Percentiles rank a stretch among this genome's conserved stretches.
Evolutionary conservation across 257 asterid species (phyloP).

Genomic region (Salvia hispanica): DNA sequence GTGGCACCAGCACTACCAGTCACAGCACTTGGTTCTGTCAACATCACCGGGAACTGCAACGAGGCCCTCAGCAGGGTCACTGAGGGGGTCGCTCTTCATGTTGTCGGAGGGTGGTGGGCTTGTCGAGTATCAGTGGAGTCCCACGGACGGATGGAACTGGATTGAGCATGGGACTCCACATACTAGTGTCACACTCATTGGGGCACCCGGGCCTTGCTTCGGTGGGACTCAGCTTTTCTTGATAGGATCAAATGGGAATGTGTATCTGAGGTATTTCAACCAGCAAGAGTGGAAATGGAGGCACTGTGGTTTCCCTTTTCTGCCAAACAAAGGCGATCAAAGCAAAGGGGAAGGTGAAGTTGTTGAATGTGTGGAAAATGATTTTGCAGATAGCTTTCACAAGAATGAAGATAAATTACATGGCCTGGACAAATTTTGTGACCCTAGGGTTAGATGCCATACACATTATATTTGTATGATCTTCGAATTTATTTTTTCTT

Average conservation of each 20-base stretch:
- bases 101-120: conserved; percentile 68
- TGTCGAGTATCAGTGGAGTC: conserved; percentile 73
- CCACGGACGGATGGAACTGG: conserved; percentile 79
- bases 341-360: conserved; percentile 7
- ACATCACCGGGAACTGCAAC: conserved; percentile 67
- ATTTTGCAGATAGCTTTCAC: conserved; percentile 34
- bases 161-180: conserved; percentile 80
- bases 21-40: conserved; percentile 74
- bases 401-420: conserved; percentile 36
- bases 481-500: too few species aligned
- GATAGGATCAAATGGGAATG: conserved; percentile 75
- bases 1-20: conserved; percentile 87
- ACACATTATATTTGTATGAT: background rate
- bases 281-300: conserved; percentile 78
- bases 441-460: conserved; percentile 56
- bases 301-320: conserved; percentile 57
- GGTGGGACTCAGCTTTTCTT: conserved; percentile 55
- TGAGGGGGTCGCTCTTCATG: conserved; percentile 80
- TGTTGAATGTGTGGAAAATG: conserved; percentile 37
- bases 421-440: conserved; percentile 43
- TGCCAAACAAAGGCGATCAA: conserved; percentile 22
- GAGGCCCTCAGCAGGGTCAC: conserved; percentile 46
- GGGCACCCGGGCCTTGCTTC: conserved; percentile 93
- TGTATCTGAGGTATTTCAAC: conserved; percentile 64
- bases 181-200: conserved; percentile 55